phyloP scores from a whole-genome alignment of 331 rosid species.

The Quercus phellos region DNA sequence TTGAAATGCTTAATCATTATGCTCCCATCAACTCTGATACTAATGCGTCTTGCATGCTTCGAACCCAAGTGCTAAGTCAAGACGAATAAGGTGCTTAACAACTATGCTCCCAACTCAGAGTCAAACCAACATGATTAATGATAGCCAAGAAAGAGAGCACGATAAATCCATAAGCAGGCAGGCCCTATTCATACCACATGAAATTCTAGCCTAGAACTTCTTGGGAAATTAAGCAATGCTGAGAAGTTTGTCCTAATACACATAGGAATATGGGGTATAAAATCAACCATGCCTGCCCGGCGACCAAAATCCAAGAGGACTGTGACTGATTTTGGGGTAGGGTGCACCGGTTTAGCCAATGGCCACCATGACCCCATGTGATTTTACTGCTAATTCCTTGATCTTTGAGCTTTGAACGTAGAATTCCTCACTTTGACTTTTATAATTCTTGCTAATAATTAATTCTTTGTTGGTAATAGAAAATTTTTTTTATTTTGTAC shows the following conservation, averaged over 20 bases:
- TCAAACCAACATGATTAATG: no score
- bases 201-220: neutral
- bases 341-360: constrained; percentile 17
- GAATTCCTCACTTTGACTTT: constrained; percentile 33
- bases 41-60: no score
- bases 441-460: neutral
- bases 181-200: no score
- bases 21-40: no score
- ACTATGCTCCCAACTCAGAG: no score
- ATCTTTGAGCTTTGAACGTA: constrained; percentile 29
- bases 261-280: constrained; percentile 5
- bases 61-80: no score
- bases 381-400: constrained; percentile 34
- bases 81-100: no score
- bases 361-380: constrained; percentile 40
- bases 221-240: constrained; percentile 21
- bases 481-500: neutral
- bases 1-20: no score
- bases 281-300: neutral
- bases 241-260: neutral
- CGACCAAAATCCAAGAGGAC: neutral
- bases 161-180: neutral
- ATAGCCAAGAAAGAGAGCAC: no score
- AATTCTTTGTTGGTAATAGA: neutral
- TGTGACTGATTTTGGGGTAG: constrained; percentile 14